Conservation (phyloP, 176 grass and related monocot genomes). For the Avena eriantha region DNA sequence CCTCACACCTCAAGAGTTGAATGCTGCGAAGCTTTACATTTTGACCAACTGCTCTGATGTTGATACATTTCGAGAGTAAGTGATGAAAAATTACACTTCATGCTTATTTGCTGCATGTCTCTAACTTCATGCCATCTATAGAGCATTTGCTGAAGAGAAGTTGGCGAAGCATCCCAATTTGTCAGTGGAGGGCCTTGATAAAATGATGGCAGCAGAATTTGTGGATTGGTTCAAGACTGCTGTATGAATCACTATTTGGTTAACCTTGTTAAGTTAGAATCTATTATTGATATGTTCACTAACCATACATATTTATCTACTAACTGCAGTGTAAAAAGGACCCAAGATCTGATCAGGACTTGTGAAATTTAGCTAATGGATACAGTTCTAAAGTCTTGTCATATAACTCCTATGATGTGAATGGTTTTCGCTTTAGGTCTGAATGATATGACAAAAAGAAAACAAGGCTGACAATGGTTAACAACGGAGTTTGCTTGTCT, state of each 20-base stretch:
- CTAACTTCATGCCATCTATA: background rate
- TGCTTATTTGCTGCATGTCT: background rate
- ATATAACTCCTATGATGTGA: constrained; percentile 5
- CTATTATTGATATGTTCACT: no score
- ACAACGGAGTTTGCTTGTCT: background rate
- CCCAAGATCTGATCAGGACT: background rate
- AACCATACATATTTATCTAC: background rate
- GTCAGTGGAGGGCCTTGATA: no score
- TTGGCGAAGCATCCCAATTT: background rate
- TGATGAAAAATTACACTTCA: background rate
- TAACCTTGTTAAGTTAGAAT: no score
- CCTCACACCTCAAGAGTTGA: no score
- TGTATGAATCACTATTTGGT: no score
- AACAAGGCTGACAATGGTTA: background rate
- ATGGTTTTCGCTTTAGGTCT: constrained; percentile 3
- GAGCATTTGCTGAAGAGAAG: background rate
- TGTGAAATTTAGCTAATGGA: background rate
- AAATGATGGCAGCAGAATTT: no score
- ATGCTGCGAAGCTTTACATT: background rate
- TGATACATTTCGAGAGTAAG: background rate
- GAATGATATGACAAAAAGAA: background rate
- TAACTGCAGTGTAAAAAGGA: background rate
- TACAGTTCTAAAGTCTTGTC: background rate
- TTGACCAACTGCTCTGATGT: background rate
- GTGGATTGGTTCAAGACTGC: no score